Base-by-base conservation (phyloP, 352 stramenopile genomes). In the Blastocystis hominis region DNA sequence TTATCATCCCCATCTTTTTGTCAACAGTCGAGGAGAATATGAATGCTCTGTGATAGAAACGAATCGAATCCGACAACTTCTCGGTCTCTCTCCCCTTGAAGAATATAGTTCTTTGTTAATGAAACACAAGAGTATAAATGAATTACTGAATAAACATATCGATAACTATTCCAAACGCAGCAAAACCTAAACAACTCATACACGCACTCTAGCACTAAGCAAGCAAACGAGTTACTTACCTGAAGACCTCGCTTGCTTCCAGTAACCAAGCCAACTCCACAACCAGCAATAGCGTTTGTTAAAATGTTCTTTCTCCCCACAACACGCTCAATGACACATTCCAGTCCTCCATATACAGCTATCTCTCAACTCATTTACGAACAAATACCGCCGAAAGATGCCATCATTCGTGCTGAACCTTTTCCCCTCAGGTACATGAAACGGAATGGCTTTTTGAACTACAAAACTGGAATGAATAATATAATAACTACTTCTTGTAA, bases 81-180 rank as follows among this genome's bases (percentile, higher is more conserved):
- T 61, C n/a, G 44, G 44, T 24, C 50, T 80, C 6, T 30, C 30
- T 66, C 70, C 70, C 9, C 50, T 80, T 24, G 70, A 80, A 42
- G 34, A 40, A 77, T 36, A 15, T 42, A 3, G 34, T 77, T 13
- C 15, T 77, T n/a, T 36, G 38, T 55, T 38, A 77, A 77, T 56
- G 20, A 77, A 20, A 40, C 44, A 40, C 66, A 61, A 77, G 46
- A 77, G n/a, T 70, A 36, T 36, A 80, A 50, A n/a, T 4, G 10
- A 78, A 36, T 47, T 80, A 80, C 42, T 63, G 63, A 15, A 80
- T 61, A 64, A 80, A 80, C 70, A 80, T 80, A 80, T 80, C 70
- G 70, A 80, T 80, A 9, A 80, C 46, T n/a, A 80, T 62, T 50
- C 70, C 70, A 80, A 80, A 80, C 20, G 53, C 46, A 61, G 70